phyloP scores from a whole-genome alignment of 331 rosid species.

The Spiraea crenata region DNA sequence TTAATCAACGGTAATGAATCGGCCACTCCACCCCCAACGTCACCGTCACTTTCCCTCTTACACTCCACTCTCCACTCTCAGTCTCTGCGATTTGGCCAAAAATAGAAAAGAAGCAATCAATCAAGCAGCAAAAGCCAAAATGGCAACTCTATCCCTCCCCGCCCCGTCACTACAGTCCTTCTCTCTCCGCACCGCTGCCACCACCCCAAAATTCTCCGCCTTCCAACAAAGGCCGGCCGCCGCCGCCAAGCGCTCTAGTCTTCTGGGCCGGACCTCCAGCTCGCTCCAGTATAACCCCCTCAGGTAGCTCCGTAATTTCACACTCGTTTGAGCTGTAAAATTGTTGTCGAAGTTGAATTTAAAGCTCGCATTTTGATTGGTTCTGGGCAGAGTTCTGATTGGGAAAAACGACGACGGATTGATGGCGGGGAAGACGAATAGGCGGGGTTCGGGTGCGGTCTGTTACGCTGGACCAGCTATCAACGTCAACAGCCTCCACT shows the following conservation, averaged over 20 bases:
- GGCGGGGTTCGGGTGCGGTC: slow-evolving; percentile 32
- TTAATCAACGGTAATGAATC: neutral
- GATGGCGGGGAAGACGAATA: slow-evolving; percentile 18
- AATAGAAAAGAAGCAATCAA: neutral
- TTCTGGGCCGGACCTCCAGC: slow-evolving; percentile 6
- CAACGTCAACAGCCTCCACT: slow-evolving; percentile 48
- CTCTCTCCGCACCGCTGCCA: slow-evolving; percentile 19
- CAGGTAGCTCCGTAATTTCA: slow-evolving; percentile 23
- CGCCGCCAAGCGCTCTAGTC: slow-evolving; percentile 7
- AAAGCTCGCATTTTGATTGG: neutral
- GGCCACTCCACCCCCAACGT: neutral
- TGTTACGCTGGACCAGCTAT: slow-evolving; percentile 54
- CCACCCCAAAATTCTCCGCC: slow-evolving; percentile 7
- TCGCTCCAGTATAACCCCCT: slow-evolving; percentile 33
- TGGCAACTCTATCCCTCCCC: slow-evolving; percentile 35
- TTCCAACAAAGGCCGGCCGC: slow-evolving; percentile 16
- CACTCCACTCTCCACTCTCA: neutral
- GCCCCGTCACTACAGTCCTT: neutral
- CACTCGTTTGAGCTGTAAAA: neutral
- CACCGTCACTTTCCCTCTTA: neutral
- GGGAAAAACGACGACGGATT: slow-evolving; percentile 14
- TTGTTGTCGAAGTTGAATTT: neutral
- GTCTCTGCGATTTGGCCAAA: neutral
- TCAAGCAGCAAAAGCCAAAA: neutral
- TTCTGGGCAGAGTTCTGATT: slow-evolving; percentile 35